A percentile compares a stretch with the other conserved stretches of the same genome.
Conservation (phyloP, 1,139 yeast species). For the Williopsis jadinii region DNA sequence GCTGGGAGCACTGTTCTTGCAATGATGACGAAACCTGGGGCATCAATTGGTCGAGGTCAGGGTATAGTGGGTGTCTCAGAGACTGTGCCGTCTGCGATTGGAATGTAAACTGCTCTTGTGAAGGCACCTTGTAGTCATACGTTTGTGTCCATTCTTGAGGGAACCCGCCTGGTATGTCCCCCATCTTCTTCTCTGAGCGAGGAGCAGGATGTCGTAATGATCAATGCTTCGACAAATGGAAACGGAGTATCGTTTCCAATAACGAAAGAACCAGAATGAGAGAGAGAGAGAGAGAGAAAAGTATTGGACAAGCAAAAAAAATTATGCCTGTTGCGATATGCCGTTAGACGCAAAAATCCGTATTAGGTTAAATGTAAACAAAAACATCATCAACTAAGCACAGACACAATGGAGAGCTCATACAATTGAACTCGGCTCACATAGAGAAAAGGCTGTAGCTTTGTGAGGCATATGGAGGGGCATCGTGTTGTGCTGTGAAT, state of each 20-base stretch:
- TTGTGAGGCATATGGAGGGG: too few species aligned
- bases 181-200: background rate
- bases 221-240: too few species aligned
- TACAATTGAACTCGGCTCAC: too few species aligned
- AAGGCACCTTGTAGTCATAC: constrained; percentile 6
- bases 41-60: constrained; percentile 11
- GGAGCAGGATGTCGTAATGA: too few species aligned
- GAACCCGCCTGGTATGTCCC: constrained; percentile 15
- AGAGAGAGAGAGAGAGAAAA: too few species aligned
- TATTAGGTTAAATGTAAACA: background rate
- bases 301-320: too few species aligned
- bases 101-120: constrained; percentile 13
- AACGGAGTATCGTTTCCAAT: too few species aligned
- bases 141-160: constrained; percentile 8
- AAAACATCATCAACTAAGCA: background rate
- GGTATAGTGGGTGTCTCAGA: constrained; percentile 12
- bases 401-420: too few species aligned
- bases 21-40: background rate
- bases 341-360: background rate
- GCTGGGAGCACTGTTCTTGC: constrained; percentile 11
- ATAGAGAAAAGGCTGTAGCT: too few species aligned
- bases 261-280: too few species aligned
- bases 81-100: constrained; percentile 4
- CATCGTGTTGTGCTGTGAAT: too few species aligned
- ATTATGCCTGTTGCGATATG: too few species aligned